Evolutionary conservation across 23 red algal species (phyloP).

Genomic region (Gracilaria domingensis): DNA sequence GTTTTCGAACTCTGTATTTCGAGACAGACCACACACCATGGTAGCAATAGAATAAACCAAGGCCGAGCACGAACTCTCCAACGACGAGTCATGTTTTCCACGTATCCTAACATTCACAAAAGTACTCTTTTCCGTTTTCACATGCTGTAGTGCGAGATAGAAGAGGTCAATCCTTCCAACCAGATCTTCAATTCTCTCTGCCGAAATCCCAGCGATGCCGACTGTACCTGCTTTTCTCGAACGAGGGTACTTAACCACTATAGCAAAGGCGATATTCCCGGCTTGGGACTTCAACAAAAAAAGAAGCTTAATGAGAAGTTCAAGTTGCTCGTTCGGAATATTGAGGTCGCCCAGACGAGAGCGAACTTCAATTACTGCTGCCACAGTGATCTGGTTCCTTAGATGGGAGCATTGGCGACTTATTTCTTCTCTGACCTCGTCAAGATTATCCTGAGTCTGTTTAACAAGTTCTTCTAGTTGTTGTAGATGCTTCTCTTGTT

Average conservation of each 20-base stretch:
- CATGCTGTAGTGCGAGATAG: neutral
- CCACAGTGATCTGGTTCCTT: no score
- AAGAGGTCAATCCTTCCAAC: neutral
- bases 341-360: no score
- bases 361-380: no score
- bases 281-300: neutral
- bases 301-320: constrained; percentile 2
- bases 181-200: neutral
- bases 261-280: neutral
- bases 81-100: neutral
- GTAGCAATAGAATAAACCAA: neutral
- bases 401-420: no score
- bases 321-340: neutral
- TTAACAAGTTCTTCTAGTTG: no score
- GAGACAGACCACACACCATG: neutral
- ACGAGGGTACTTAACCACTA: constrained; percentile 10
- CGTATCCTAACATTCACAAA: constrained; percentile 14
- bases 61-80: neutral
- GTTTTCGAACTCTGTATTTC: neutral
- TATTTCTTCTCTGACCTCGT: no score
- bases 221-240: neutral
- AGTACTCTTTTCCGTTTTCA: neutral
- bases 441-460: no score
- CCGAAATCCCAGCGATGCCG: neutral
- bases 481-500: no score